Percentiles rank a stretch among this genome's conserved stretches.
These are phyloP conservation scores for Aspergillus costaricaensis DNA, from an alignment of 2,329 filamentous ascomycete species.

Conservation along the genomic window DNA sequence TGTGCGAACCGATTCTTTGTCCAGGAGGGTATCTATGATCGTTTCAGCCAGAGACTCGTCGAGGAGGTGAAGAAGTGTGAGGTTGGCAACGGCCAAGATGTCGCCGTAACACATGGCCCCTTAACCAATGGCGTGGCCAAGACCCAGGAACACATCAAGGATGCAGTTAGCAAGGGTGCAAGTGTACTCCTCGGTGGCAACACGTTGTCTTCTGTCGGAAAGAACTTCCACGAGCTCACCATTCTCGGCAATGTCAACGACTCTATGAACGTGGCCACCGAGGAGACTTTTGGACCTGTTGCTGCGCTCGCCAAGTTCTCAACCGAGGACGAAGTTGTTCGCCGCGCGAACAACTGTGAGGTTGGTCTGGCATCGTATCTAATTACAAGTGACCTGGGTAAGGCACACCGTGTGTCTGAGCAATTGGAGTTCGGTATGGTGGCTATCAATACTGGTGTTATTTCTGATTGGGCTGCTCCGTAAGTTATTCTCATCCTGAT, in stretches of 20 bases:
- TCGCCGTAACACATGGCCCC: conserved; percentile 45
- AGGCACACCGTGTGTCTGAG: conserved; percentile 59
- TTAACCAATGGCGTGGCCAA: conserved; percentile 73
- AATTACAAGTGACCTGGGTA: conserved; percentile 63
- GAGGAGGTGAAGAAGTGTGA: conserved; percentile 48
- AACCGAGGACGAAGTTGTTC: conserved; percentile 80
- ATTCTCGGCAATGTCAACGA: conserved; percentile 79
- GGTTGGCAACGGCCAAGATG: conserved; percentile 42
- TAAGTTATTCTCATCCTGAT: conserved; percentile 25
- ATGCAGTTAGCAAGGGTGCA: conserved; percentile 73
- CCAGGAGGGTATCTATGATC: conserved; percentile 50
- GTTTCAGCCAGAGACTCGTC: conserved; percentile 55
- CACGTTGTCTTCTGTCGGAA: conserved; percentile 68
- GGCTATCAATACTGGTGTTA: conserved; percentile 67
- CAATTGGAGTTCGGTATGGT: conserved; percentile 50
- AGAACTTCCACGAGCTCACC: conserved; percentile 84
- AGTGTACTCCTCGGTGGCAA: conserved; percentile 73
- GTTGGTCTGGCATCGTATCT: conserved; percentile 92
- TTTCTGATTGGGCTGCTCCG: conserved; percentile 50
- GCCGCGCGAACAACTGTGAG: conserved; percentile 73
- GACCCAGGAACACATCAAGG: conserved; percentile 72
- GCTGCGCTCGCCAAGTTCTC: conserved; percentile 83
- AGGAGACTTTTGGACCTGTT: conserved; percentile 93
- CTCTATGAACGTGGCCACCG: conserved; percentile 75
- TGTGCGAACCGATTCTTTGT: conserved; percentile 62